A percentile compares a stretch with the other conserved stretches of the same genome.
Conservation (phyloP, 352 stramenopile genomes). For the Blastocystis sp. region DNA sequence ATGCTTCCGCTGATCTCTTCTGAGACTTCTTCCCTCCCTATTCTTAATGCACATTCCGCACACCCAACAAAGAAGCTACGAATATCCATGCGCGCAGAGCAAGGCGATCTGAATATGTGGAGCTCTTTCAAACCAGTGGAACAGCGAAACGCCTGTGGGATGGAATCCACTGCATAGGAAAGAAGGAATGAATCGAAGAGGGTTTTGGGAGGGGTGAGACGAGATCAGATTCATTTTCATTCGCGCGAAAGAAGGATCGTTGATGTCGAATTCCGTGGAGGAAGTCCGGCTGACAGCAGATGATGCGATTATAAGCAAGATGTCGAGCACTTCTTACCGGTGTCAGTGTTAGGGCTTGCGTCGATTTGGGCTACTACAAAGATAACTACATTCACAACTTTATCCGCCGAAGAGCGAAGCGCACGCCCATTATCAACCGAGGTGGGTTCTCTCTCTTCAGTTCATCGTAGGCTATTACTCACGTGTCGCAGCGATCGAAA, state of each 20-base stretch:
- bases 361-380: slow-evolving; percentile 75
- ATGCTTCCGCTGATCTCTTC: slow-evolving; percentile 37
- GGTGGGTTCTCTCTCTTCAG: background rate
- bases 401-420: slow-evolving; percentile 63
- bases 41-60: background rate
- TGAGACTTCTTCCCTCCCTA: slow-evolving; percentile 13
- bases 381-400: slow-evolving; percentile 76
- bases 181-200: background rate
- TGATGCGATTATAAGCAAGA: slow-evolving; percentile 73
- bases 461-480: slow-evolving; percentile 75
- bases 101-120: background rate
- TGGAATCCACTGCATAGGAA: too few species aligned
- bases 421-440: slow-evolving; percentile 76
- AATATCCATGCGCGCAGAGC: slow-evolving; percentile 30
- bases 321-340: background rate
- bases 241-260: too few species aligned
- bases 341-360: slow-evolving; percentile 15
- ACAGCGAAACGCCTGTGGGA: too few species aligned
- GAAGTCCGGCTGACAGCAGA: slow-evolving; percentile 70
- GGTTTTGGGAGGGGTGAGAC: background rate
- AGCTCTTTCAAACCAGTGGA: background rate
- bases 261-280: slow-evolving; percentile 56
- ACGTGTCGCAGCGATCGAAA: slow-evolving; percentile 74
- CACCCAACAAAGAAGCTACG: slow-evolving; percentile 32
- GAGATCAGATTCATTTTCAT: slow-evolving; percentile 9